These are phyloP conservation scores for Thermomyces lanuginosus DNA, from an alignment of 2,329 filamentous ascomycete genomes.

Conservation along the genomic window DNA sequence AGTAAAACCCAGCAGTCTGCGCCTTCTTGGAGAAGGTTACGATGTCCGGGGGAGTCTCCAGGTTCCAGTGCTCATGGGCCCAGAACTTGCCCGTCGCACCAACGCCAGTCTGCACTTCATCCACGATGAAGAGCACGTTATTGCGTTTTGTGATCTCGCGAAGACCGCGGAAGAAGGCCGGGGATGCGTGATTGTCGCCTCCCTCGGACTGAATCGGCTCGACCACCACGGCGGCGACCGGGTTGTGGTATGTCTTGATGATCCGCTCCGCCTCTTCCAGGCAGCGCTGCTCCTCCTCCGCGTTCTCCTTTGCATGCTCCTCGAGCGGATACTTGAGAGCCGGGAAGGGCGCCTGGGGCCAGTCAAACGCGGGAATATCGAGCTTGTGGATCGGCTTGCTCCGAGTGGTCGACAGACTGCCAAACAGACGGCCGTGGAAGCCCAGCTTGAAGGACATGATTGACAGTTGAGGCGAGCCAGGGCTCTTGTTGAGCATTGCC, in stretches of 20 bases:
- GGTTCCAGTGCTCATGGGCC: constrained; percentile 90
- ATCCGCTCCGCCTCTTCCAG: constrained; percentile 70
- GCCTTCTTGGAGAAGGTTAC: constrained; percentile 94
- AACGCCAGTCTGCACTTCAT: constrained; percentile 87
- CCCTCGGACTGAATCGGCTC: constrained; percentile 91
- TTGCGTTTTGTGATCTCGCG: constrained; percentile 53
- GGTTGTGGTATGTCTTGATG: constrained; percentile 61
- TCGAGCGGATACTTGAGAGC: constrained; percentile 73
- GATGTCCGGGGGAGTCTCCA: constrained; percentile 68
- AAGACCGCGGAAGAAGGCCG: constrained; percentile 71
- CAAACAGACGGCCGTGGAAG: constrained; percentile 85
- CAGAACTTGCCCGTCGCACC: constrained; percentile 90
- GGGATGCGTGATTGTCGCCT: constrained; percentile 83
- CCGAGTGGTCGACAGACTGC: constrained; percentile 71
- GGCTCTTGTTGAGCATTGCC: constrained; percentile 65
- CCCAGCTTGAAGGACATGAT: constrained; percentile 78
- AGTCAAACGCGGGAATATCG: constrained; percentile 88
- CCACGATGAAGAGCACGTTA: constrained; percentile 70
- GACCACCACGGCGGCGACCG: constrained; percentile 65
- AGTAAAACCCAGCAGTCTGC: constrained; percentile 87
- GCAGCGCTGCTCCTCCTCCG: constrained; percentile 61
- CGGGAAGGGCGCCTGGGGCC: constrained; percentile 82
- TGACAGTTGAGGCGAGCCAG: constrained; percentile 61
- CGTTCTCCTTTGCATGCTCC: constrained; percentile 63
- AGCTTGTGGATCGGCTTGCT: constrained; percentile 91